Evolutionary conservation across 495 filamentous ascomycete genomes (phyloP).

Genomic region (Neurospora sp.): DNA sequence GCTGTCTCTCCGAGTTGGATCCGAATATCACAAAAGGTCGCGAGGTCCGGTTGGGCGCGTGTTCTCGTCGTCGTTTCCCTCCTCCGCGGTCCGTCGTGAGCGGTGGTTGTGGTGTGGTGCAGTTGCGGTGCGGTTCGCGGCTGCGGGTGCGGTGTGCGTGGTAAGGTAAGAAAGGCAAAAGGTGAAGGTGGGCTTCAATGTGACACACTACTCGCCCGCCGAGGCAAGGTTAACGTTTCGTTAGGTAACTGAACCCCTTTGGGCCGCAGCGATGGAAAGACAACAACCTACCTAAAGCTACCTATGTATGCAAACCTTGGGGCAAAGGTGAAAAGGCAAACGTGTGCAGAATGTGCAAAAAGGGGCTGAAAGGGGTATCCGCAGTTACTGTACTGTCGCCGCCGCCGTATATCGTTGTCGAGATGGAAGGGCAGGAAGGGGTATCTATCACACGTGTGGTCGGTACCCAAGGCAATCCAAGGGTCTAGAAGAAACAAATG

Average conservation of each 20-base stretch:
- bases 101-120: not conserved
- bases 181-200: not conserved
- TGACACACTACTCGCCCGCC: not conserved
- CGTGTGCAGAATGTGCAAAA: not conserved
- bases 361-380: not conserved
- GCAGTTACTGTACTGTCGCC: not conserved
- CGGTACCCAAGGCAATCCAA: conserved; percentile 1
- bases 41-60: not conserved
- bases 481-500: conserved; percentile 7
- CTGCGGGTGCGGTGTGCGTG: not conserved
- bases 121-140: not conserved
- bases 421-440: not conserved
- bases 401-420: not conserved
- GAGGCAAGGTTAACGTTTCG: not conserved
- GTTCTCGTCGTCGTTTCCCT: not conserved
- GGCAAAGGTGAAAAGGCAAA: not conserved
- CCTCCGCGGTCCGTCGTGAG: not conserved
- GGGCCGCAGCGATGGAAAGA: not conserved
- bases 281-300: not conserved
- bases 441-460: not conserved
- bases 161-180: not conserved
- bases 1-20: not conserved
- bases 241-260: not conserved
- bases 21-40: not conserved
- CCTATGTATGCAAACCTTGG: not conserved